A percentile compares a stretch with the other conserved stretches of the same genome.
phyloP scores from a whole-genome alignment of 208 protist genomes.

The Crithidia acanthocephali region DNA sequence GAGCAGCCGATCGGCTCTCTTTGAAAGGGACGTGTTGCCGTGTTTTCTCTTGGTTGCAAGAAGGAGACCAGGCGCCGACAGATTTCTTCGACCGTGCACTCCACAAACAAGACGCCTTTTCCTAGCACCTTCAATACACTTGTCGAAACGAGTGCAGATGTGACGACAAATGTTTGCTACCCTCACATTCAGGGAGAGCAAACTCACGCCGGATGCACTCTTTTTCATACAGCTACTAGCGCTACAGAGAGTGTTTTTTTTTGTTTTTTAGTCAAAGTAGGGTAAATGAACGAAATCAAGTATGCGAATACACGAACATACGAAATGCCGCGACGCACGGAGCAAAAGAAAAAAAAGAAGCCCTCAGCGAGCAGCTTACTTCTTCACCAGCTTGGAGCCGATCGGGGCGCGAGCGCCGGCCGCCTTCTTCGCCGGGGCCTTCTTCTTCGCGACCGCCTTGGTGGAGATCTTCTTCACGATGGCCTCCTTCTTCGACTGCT shows the following conservation, averaged over 20 bases:
- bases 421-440: conserved; percentile 42
- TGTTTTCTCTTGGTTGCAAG: no score
- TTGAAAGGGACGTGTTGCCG: no score
- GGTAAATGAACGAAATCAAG: conserved; percentile 15
- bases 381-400: conserved; percentile 78
- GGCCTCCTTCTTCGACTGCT: conserved; percentile 47
- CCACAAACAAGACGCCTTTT: no score
- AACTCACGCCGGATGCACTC: no score
- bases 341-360: neutral
- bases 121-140: no score
- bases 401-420: conserved; percentile 47
- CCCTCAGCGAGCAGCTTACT: conserved; percentile 38
- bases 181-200: no score
- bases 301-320: conserved; percentile 11
- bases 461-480: conserved; percentile 60
- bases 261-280: conserved; percentile 9
- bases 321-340: conserved; percentile 3
- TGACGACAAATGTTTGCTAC: no score
- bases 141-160: no score
- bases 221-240: no score
- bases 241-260: neutral
- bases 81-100: no score
- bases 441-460: conserved; percentile 58
- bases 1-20: no score
- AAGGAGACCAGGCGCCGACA: no score